Evolutionary conservation across 176 grass and related monocot genomes (phyloP), one percentile per base, ranked within the genome.

Genomic region (Otatea glauca): DNA sequence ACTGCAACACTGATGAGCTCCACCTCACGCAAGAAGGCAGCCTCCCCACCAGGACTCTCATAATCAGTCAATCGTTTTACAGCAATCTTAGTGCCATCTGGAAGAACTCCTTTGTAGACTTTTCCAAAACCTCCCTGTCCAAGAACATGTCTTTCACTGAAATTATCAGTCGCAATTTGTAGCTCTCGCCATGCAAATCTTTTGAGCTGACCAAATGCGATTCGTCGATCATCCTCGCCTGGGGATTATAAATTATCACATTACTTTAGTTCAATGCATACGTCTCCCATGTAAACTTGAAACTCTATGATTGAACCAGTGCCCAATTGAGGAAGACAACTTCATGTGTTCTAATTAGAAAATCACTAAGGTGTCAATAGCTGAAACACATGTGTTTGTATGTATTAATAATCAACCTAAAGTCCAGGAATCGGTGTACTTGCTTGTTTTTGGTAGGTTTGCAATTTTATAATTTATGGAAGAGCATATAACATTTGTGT

Each of bases 51-150:
- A 63, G 92, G 92, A 87, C 92, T 97, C 37, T 94, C 89, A 75
- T 89, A 94, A 79, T 97, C 92, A 78, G 86, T 97, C 72, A 94
- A 86, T 69, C 94, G 87, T 83, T 97, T 97, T 68, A 97, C 94
- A 75, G 90, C 94, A 67, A 97, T 94, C 87, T 92, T 94, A 44
- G 92, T 94, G 77, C 65, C 86, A 54, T 94, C 92, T 63, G 94
- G 88, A 90, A 97, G 90, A 75, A 94, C 82, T 56, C 92, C 94
- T 83, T 94, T 94, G 64, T 97, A 97, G 38, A 97, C 94, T 89
- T 97, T 97, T 55, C 94, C 92, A 49, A 97, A 97, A 88, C 94
- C 94, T 77, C 94, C 94, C 80, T 90, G 94, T 54, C 94, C 94
- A n/a, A 97, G 90, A 75, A 97, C 90, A 92, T 97, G 92, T 84